Evolutionary conservation across 2,329 filamentous ascomycete species (phyloP).

Genomic region (Alternaria burnsii): DNA sequence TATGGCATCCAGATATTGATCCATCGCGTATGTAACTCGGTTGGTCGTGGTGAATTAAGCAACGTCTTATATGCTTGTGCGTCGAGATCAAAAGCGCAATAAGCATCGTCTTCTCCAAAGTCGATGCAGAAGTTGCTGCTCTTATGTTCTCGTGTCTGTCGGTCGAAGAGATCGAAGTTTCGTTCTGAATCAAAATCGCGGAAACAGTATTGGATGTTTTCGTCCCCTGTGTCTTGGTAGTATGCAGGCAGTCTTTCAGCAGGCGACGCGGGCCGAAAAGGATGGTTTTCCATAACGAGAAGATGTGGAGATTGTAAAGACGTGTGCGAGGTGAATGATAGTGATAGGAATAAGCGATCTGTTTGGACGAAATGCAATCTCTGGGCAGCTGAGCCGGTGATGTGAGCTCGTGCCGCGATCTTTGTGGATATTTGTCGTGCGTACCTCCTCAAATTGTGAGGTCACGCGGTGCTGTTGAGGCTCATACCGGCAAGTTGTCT

Average conservation of each 20-base stretch:
- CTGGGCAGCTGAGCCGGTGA: conserved; percentile 21
- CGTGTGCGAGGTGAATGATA: neutral
- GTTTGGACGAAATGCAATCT: conserved; percentile 5
- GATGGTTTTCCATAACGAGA: conserved; percentile 31
- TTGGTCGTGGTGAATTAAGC: conserved; percentile 54
- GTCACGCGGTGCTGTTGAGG: conserved; percentile 35
- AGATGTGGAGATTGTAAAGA: conserved; percentile 3
- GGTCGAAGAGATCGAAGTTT: conserved; percentile 58
- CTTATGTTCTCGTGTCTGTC: conserved; percentile 50
- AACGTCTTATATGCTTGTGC: conserved; percentile 53
- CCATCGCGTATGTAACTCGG: conserved; percentile 69
- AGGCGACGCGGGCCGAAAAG: conserved; percentile 39
- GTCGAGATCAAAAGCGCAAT: conserved; percentile 64
- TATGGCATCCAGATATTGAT: conserved; percentile 79
- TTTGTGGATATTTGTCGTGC: conserved; percentile 27
- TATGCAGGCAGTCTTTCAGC: conserved; percentile 45
- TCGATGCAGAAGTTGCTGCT: conserved; percentile 71
- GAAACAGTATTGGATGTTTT: conserved; percentile 54
- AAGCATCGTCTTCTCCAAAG: conserved; percentile 65
- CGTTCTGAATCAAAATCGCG: conserved; percentile 62
- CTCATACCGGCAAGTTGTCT: conserved; percentile 36
- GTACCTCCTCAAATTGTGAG: conserved; percentile 28
- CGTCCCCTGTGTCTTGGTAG: conserved; percentile 46
- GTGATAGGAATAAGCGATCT: conserved; percentile 5
- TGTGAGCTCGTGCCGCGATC: conserved; percentile 38